Base-by-base conservation (phyloP, 768 basidiomycete species). In the Boletus rex-veris region DNA sequence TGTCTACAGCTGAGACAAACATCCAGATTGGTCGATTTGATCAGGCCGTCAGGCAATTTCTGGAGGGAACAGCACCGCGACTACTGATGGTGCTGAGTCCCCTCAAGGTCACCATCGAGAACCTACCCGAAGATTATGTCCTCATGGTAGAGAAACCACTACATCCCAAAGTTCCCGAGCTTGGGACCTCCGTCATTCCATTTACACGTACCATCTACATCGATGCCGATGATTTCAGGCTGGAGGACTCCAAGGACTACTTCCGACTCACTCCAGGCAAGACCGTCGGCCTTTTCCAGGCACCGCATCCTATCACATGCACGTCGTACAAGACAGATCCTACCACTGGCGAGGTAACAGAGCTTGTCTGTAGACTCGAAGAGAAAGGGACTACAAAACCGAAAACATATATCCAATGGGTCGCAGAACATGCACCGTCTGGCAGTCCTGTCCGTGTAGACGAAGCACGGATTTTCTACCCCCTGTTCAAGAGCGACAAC, bases 221-320 rank as follows among this genome's bases (percentile, higher is more conserved):
- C 65, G 96, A 99, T 58, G 77, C 78, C 28, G 89, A 92, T 54
- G 97, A 99, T 72, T 99, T 99, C 80, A 80, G 97, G 48, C 73
- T 88, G 35, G 83, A 90, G 60, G 94, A 96, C 65, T 90, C 92
- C 21, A 86, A 86, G 57, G 95, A 98, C 67, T 99, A 97, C 73
- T 98, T 95, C 84, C 87, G 97, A 39, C 86, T 99, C 43, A 92
- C 96, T 15, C 97, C 97, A 7, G 95, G 95, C 43, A 98, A 98
- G 76, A 92, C 93, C 0, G 97, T 98, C 40, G 97, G 97, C 15
- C 75, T 99, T 26, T 96, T 98, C 79, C 89, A 94, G 68, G 93
- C 86, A 15, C 94, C 94, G 3, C 74, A 85, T 70, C 92, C 95
- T 8, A 89, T 99, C 66, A 94, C 93, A 21, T 96, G 92, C 71